Evolutionary conservation across 345 rosid genomes (phyloP), one percentile per base, ranked within the genome.

Genomic region (Hibiscus mutabilis): DNA sequence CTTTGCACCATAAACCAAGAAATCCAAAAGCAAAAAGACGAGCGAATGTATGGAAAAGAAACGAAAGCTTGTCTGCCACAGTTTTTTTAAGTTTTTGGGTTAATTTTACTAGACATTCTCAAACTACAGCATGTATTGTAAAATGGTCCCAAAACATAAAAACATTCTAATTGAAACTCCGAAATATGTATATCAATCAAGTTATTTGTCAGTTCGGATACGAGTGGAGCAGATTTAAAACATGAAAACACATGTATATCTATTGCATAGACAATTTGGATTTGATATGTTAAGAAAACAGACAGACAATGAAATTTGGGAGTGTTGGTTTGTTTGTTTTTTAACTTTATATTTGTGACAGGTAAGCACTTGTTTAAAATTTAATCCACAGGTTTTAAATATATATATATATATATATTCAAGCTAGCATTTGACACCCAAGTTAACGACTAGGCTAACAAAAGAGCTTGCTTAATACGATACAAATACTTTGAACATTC

Each of bases 1-100:
- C 97, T 87, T 91, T 91, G 91, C 79, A 79, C 83, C 70, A 71
- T 69, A 53, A 75, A 64, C 59, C 44, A 87, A 82, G 92, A 87
- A 83, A 89, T 64, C 85, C 66, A 44, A 72, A 77, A 53, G 18
- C n/a, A n/a, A n/a, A 33, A 59, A 59, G 42, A 16, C 9, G 76
- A 66, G 60, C 7, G 42, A 37, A 37, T 37, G 10, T 37, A 37
- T 37, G 42, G 42, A 76, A 87, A 82, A 80, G 84, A 18, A 71
- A 53, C 68, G 58, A 84, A 85, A 83, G 85, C 89, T 83, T 91
- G 87, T 69, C 68, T 74, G 74, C 81, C 84, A 89, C 94, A 77
- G 58, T 73, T 82, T 68, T 82, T 68, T 78, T 62, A 71, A 79
- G 77, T 84, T n/a, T 37, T 37, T 51, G 56, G 21, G 22, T 51